phyloP scores from a whole-genome alignment of 768 basidiomycete species.

The Trametes elegans region DNA sequence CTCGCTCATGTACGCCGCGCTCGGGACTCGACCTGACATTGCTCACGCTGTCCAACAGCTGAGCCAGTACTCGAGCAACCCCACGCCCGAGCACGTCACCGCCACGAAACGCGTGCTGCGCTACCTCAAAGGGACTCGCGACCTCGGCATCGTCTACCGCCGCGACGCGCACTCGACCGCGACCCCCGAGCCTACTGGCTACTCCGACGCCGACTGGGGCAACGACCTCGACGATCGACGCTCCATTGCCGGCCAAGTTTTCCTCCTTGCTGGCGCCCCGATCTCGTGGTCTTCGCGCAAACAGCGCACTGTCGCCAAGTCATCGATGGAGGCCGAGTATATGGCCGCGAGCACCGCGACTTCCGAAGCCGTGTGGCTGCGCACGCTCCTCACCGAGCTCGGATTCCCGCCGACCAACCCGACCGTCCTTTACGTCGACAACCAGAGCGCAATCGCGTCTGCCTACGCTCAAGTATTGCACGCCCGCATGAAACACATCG shows the following conservation, averaged over 20 bases:
- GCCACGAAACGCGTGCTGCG: constrained; percentile 24
- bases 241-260: constrained; percentile 26
- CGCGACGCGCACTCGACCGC: background rate
- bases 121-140: constrained; percentile 29
- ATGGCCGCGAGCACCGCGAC: constrained; percentile 26
- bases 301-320: constrained; percentile 36
- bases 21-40: constrained; percentile 24
- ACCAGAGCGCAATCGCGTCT: constrained; percentile 25
- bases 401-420: constrained; percentile 3
- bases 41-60: constrained; percentile 15
- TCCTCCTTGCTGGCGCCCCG: constrained; percentile 26
- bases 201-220: constrained; percentile 11
- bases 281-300: constrained; percentile 36
- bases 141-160: constrained; percentile 5
- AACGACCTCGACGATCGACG: background rate
- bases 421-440: constrained; percentile 7
- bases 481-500: constrained; percentile 35
- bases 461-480: no score
- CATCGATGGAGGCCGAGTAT: constrained; percentile 36
- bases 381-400: background rate
- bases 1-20: constrained; percentile 15
- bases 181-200: background rate
- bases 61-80: constrained; percentile 12
- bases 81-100: constrained; percentile 20
- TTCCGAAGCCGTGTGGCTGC: constrained; percentile 24